Evolutionary conservation across 768 basidiomycete genomes (phyloP).

Genomic region (Phallus indusiatus): DNA sequence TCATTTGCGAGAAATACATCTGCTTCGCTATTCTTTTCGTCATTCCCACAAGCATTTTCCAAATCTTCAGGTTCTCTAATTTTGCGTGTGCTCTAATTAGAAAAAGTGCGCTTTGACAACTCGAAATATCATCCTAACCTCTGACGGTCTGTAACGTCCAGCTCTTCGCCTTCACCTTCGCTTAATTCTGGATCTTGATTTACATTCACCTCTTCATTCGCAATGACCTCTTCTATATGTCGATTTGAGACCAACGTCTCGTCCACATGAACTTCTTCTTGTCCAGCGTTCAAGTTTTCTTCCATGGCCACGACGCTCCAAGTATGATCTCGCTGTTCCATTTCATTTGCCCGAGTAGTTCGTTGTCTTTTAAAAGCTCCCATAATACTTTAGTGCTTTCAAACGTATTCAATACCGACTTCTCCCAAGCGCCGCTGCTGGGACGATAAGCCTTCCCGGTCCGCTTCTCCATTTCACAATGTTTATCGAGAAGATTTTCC

Average conservation of each 20-base stretch:
- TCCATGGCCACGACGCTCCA: conserved; percentile 14
- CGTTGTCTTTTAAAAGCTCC: conserved; percentile 46
- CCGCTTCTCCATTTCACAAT: conserved; percentile 43
- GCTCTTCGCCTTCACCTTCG: conserved; percentile 23
- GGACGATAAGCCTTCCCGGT: conserved; percentile 17
- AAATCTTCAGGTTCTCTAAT: not conserved
- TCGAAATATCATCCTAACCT: conserved; percentile 1
- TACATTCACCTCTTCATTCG: conserved; percentile 22
- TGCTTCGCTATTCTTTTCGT: not conserved
- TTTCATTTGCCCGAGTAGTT: conserved; percentile 35
- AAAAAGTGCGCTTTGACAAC: conserved; percentile 10
- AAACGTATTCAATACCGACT: conserved; percentile 78
- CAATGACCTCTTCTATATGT: conserved; percentile 29
- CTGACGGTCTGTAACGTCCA: conserved; percentile 21
- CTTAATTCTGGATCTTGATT: conserved; percentile 23
- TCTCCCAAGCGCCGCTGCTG: conserved; percentile 45
- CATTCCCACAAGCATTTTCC: not conserved
- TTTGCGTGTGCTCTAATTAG: not conserved
- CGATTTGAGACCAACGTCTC: conserved; percentile 41
- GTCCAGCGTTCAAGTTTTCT: not conserved
- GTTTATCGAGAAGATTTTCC: conserved; percentile 60
- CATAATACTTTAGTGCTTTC: conserved; percentile 85
- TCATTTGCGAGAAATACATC: not conserved
- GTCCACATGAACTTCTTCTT: conserved; percentile 35
- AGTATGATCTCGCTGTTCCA: conserved; percentile 17